A percentile compares a stretch with the other conserved stretches of the same genome.
These are phyloP conservation scores for Fusarium zealandicum DNA, from an alignment of 2,329 filamentous ascomycete genomes.

Conservation along the genomic window DNA sequence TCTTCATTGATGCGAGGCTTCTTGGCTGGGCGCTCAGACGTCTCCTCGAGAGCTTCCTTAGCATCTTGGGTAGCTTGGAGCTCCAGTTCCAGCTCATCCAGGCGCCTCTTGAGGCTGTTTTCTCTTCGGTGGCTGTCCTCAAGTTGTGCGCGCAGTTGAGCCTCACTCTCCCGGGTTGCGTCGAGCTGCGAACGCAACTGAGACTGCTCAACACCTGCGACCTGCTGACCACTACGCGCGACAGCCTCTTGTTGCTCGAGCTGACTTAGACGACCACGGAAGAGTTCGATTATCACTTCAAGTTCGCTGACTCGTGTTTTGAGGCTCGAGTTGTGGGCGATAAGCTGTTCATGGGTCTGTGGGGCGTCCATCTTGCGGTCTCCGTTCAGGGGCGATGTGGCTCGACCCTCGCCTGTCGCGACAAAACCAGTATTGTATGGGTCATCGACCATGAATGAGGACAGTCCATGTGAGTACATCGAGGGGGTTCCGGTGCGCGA, in stretches of 20 bases:
- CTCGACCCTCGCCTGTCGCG: conserved; percentile 60
- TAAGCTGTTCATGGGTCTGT: conserved; percentile 80
- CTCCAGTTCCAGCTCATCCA: conserved; percentile 79
- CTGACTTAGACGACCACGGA: conserved; percentile 77
- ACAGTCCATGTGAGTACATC: conserved; percentile 76
- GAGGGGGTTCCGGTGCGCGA: conserved; percentile 81
- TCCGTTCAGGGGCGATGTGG: conserved; percentile 58
- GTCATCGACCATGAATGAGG: conserved; percentile 80
- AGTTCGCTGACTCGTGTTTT: conserved; percentile 95
- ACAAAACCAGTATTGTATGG: conserved; percentile 66
- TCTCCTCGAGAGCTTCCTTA: conserved; percentile 28
- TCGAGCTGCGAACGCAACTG: conserved; percentile 65
- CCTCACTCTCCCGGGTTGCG: conserved; percentile 50
- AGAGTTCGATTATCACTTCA: conserved; percentile 90
- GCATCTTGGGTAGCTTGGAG: conserved; percentile 46
- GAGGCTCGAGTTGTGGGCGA: conserved; percentile 82
- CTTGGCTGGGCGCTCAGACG: conserved; percentile 36
- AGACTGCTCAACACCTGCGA: conserved; percentile 62
- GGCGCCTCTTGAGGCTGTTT: conserved; percentile 79
- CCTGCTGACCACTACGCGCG: conserved; percentile 66
- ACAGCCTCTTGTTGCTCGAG: conserved; percentile 79
- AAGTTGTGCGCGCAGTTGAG: conserved; percentile 65
- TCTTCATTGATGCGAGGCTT: conserved; percentile 37
- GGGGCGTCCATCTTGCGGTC: conserved; percentile 73
- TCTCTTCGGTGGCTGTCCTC: conserved; percentile 82